phyloP scores from a whole-genome alignment of 257 asterid genomes.

The Rhazya stricta region DNA sequence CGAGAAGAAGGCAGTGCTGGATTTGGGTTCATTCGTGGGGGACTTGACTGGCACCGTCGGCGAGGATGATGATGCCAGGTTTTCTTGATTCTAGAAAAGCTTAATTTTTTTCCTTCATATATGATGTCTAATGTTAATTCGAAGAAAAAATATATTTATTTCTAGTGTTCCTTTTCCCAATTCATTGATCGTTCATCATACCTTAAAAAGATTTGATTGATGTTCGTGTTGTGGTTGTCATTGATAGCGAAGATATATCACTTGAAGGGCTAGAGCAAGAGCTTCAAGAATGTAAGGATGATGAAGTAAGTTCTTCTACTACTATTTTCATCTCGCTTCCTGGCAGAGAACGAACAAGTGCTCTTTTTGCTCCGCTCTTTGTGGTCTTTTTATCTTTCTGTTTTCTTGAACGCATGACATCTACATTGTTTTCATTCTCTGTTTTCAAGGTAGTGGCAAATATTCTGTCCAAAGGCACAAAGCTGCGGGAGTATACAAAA shows the following conservation, averaged over 20 bases:
- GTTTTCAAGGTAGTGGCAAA: constrained; percentile 71
- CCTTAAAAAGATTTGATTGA: neutral
- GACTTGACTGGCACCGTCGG: constrained; percentile 44
- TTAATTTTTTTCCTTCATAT: constrained; percentile 6
- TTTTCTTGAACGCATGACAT: constrained; percentile 14
- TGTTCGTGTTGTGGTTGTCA: neutral
- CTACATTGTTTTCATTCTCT: constrained; percentile 2
- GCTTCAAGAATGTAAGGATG: constrained; percentile 84
- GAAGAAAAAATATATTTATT: neutral
- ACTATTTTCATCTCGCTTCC: too few relatives aligned
- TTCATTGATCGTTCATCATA: neutral
- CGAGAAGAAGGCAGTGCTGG: constrained; percentile 33
- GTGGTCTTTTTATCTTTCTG: constrained; percentile 1
- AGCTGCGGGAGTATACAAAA: constrained; percentile 77
- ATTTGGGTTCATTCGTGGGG: constrained; percentile 73
- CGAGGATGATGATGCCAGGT: constrained; percentile 77
- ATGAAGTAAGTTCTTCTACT: constrained; percentile 53
- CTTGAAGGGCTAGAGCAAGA: constrained; percentile 90
- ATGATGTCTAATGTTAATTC: constrained; percentile 3
- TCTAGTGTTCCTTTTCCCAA: neutral
- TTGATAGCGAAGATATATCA: constrained; percentile 71
- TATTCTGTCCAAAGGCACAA: constrained; percentile 84
- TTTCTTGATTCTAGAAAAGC: neutral
- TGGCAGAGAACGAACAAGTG: neutral
- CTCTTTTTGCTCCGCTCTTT: neutral